A percentile compares a stretch with the other conserved stretches of the same genome.
These are phyloP conservation scores for Tetrapisispora taiwanensis DNA, from an alignment of 805 yeast genomes.

Conservation along the genomic window DNA sequence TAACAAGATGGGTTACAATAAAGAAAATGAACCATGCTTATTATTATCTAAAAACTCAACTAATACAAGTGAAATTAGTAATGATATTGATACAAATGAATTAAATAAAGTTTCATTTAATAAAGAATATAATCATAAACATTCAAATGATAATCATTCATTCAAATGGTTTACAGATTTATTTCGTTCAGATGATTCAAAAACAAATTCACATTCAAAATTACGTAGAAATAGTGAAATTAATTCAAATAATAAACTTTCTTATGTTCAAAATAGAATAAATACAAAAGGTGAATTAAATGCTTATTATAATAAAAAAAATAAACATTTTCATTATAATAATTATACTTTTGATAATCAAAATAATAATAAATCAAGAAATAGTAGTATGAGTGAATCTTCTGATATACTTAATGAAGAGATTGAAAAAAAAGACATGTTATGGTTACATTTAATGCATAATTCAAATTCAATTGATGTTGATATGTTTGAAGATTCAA, in stretches of 20 bases:
- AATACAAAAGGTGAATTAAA: not conserved
- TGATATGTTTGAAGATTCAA: conserved; percentile 25
- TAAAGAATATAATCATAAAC: not conserved
- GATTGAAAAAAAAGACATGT: conserved; percentile 12
- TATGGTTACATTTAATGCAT: conserved; percentile 20
- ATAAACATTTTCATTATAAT: conserved; percentile 1
- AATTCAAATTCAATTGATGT: conserved; percentile 10
- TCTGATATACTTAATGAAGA: conserved; percentile 3
- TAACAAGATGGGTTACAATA: not conserved
- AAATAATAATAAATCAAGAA: not conserved
- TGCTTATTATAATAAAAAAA: not conserved
- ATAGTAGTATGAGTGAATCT: conserved; percentile 3
- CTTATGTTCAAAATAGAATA: conserved; percentile 1
- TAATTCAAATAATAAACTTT: not conserved
- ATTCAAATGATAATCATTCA: not conserved
- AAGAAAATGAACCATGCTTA: not conserved
- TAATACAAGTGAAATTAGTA: not conserved
- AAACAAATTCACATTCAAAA: not conserved
- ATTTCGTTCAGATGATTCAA: not conserved
- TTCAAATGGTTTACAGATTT: conserved; percentile 1
- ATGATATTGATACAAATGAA: not conserved
- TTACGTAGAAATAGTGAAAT: not conserved
- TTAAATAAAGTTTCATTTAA: not conserved
- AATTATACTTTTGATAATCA: conserved; percentile 3
- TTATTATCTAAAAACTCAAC: not conserved